These are phyloP conservation scores for Atkinsonella texensis DNA, from an alignment of 2,329 filamentous ascomycete genomes.

Conservation along the genomic window DNA sequence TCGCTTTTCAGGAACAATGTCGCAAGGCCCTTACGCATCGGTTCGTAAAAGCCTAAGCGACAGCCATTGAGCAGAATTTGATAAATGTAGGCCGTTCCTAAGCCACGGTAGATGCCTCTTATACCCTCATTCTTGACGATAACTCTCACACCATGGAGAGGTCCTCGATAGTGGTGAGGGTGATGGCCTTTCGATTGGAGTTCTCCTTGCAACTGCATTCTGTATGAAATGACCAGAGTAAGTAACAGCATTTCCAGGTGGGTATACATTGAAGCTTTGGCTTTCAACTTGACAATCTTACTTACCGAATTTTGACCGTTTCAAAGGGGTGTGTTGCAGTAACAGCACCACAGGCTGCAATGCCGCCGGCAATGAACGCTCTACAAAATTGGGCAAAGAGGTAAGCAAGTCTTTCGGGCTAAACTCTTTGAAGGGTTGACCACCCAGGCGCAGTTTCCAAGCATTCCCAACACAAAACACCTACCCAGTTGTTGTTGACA, in stretches of 20 bases:
- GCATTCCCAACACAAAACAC: slow-evolving; percentile 4
- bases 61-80: slow-evolving; percentile 95
- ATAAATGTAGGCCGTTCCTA: slow-evolving; percentile 90
- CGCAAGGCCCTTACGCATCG: slow-evolving; percentile 64
- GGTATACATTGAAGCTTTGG: background rate
- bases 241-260: background rate
- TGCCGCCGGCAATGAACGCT: slow-evolving; percentile 89
- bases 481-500: slow-evolving; percentile 29
- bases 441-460: no score
- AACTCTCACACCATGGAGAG: slow-evolving; percentile 80
- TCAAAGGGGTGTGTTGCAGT: slow-evolving; percentile 97
- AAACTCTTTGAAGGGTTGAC: no score
- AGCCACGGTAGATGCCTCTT: slow-evolving; percentile 72
- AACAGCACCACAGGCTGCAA: slow-evolving; percentile 93
- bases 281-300: slow-evolving; percentile 5
- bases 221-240: slow-evolving; percentile 20
- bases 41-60: slow-evolving; percentile 94
- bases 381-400: slow-evolving; percentile 25
- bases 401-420: slow-evolving; percentile 5
- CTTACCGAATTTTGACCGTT: slow-evolving; percentile 93
- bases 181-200: slow-evolving; percentile 77
- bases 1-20: slow-evolving; percentile 58
- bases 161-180: slow-evolving; percentile 79
- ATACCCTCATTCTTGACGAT: slow-evolving; percentile 86
- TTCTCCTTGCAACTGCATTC: slow-evolving; percentile 93